Evolutionary conservation across 169 alveolate genomes (phyloP).

Genomic region (Cryptosporidium meleagridis): DNA sequence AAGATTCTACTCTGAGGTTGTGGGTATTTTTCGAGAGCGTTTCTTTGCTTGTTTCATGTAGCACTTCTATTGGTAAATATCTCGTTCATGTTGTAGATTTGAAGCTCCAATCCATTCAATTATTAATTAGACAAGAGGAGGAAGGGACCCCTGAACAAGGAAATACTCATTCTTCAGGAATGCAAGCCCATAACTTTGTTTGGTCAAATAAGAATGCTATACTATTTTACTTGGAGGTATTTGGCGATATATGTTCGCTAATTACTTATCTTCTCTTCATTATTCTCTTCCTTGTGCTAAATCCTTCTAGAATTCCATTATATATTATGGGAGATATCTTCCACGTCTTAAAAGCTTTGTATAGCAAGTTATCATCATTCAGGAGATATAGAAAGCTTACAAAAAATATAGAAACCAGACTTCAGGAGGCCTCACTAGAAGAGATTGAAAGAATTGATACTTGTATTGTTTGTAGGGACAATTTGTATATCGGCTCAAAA

Average conservation of each 20-base stretch:
- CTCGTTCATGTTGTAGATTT: constrained; percentile 77
- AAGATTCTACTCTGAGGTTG: constrained; percentile 84
- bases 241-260: constrained; percentile 47
- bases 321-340: constrained; percentile 89
- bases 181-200: constrained; percentile 11
- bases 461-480: constrained; percentile 90
- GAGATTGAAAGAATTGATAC: constrained; percentile 85
- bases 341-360: constrained; percentile 81
- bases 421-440: constrained; percentile 85
- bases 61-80: constrained; percentile 76
- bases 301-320: constrained; percentile 86
- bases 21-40: constrained; percentile 87
- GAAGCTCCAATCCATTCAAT: constrained; percentile 52
- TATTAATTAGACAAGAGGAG: background rate
- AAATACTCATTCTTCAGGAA: background rate
- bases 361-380: constrained; percentile 75
- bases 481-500: constrained; percentile 82
- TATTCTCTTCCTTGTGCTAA: constrained; percentile 83
- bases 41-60: constrained; percentile 76
- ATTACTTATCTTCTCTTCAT: constrained; percentile 55
- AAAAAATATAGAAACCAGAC: constrained; percentile 76
- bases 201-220: constrained; percentile 64
- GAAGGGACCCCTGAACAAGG: constrained; percentile 9
- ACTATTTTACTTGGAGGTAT: constrained; percentile 38
- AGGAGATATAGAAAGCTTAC: constrained; percentile 78